These are phyloP conservation scores for Apiotrichum sp. DNA, from an alignment of 1,284 basidiomycete genomes.

Conservation along the genomic window DNA sequence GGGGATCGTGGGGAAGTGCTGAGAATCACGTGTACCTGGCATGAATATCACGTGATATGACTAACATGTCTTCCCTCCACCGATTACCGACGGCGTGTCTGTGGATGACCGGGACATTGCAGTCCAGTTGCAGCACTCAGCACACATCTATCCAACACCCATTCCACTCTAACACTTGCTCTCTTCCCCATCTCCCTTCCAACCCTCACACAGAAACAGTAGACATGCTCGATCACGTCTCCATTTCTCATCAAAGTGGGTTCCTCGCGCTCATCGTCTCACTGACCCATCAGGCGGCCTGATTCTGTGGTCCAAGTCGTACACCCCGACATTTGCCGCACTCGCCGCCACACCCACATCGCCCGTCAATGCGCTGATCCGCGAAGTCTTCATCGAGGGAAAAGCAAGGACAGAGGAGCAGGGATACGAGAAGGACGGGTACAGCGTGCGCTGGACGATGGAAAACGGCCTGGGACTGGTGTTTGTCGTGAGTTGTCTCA, in stretches of 20 bases:
- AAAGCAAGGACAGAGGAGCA: slow-evolving; percentile 52
- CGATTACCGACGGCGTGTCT: too few species aligned
- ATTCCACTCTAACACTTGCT: too few species aligned
- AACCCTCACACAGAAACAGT: neutral
- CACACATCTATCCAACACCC: too few species aligned
- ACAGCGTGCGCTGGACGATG: slow-evolving; percentile 85
- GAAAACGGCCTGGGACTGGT: slow-evolving; percentile 89
- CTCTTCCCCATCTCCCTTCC: too few species aligned
- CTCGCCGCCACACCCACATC: slow-evolving; percentile 70
- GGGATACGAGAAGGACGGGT: slow-evolving; percentile 83
- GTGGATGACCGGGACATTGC: too few species aligned
- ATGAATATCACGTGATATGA: too few species aligned
- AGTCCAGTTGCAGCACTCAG: too few species aligned
- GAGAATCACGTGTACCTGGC: too few species aligned
- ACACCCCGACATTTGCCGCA: slow-evolving; percentile 73
- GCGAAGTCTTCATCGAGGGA: slow-evolving; percentile 82
- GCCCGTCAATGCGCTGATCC: slow-evolving; percentile 82
- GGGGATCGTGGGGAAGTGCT: too few species aligned
- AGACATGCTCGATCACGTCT: slow-evolving; percentile 77
- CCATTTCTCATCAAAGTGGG: slow-evolving; percentile 79
- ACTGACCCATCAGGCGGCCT: slow-evolving; percentile 61
- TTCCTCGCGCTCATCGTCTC: neutral
- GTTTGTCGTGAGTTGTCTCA: neutral
- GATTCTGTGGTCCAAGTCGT: slow-evolving; percentile 86
- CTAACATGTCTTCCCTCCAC: too few species aligned